phyloP scores from a whole-genome alignment of 805 yeast genomes.

The Kuraishia piskuri region DNA sequence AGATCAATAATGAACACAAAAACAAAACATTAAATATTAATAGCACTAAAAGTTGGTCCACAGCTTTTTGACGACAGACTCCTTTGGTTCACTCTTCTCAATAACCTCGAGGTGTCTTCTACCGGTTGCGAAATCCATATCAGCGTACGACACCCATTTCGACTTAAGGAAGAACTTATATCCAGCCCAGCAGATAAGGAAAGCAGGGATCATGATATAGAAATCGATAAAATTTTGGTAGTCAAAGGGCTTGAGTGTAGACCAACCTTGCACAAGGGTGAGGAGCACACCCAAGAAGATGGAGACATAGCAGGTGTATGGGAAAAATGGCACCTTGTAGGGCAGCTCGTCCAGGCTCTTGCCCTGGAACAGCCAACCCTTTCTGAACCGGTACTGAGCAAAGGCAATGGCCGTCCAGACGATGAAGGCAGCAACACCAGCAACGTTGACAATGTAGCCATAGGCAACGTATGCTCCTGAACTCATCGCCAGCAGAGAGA shows the following conservation, averaged over 20 bases:
- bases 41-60: not conserved
- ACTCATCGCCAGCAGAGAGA: constrained; percentile 47
- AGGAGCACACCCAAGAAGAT: constrained; percentile 40
- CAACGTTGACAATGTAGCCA: constrained; percentile 47
- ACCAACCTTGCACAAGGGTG: constrained; percentile 61
- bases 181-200: constrained; percentile 28
- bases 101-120: not conserved
- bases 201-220: constrained; percentile 54
- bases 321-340: constrained; percentile 42
- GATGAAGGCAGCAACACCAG: constrained; percentile 60
- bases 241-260: constrained; percentile 48
- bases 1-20: not conserved
- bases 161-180: constrained; percentile 14
- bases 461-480: constrained; percentile 57
- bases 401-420: constrained; percentile 58
- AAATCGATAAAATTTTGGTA: constrained; percentile 51
- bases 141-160: constrained; percentile 22
- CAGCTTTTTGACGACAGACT: not conserved
- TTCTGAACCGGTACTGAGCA: constrained; percentile 49
- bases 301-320: constrained; percentile 41
- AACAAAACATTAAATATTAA: not conserved
- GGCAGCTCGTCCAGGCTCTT: constrained; percentile 40
- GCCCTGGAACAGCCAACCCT: constrained; percentile 34
- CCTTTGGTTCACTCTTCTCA: not conserved
- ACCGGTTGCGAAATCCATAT: not conserved